Percentiles rank a stretch among this genome's conserved stretches.
These are phyloP conservation scores for Candida palmyrensis DNA, from an alignment of 805 yeast species.

Conservation along the genomic window DNA sequence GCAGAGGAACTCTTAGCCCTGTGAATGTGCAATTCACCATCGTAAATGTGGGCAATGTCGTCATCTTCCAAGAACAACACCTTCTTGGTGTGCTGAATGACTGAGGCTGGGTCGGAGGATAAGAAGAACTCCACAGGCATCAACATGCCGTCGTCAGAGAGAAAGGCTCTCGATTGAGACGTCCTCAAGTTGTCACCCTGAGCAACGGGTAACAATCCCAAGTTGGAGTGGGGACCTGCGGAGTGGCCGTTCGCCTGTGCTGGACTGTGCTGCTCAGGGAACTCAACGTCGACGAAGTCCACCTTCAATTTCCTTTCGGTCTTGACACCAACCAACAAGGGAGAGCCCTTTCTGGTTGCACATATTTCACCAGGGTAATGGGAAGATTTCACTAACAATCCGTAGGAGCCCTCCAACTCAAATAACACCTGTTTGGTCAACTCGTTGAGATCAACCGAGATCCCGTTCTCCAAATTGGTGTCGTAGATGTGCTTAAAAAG, in stretches of 20 bases:
- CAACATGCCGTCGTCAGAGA: slow-evolving; percentile 89
- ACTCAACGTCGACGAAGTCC: slow-evolving; percentile 97
- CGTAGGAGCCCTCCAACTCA: slow-evolving; percentile 97
- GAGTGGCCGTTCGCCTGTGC: slow-evolving; percentile 7
- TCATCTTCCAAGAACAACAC: slow-evolving; percentile 96
- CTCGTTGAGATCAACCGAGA: slow-evolving; percentile 81
- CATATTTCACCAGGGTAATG: slow-evolving; percentile 95
- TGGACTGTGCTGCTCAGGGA: slow-evolving; percentile 57
- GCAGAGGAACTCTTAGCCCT: slow-evolving; percentile 73
- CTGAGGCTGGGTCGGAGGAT: slow-evolving; percentile 96
- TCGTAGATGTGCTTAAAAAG: slow-evolving; percentile 88
- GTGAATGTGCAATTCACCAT: slow-evolving; percentile 97
- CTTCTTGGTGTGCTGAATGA: slow-evolving; percentile 93
- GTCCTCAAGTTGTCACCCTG: slow-evolving; percentile 63
- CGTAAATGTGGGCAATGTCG: slow-evolving; percentile 96
- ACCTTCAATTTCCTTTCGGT: slow-evolving; percentile 93
- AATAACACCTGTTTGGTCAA: slow-evolving; percentile 87
- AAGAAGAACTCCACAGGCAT: slow-evolving; percentile 93
- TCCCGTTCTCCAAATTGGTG: slow-evolving; percentile 64
- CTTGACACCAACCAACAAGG: slow-evolving; percentile 94
- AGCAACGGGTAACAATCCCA: slow-evolving; percentile 48
- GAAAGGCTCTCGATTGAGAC: slow-evolving; percentile 93
- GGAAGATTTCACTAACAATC: slow-evolving; percentile 83
- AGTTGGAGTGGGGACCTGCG: slow-evolving; percentile 13
- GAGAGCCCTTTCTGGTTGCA: slow-evolving; percentile 98